Conservation (phyloP, 805 yeast genomes). For the Yamadazyma takamatsuzukensis region DNA sequence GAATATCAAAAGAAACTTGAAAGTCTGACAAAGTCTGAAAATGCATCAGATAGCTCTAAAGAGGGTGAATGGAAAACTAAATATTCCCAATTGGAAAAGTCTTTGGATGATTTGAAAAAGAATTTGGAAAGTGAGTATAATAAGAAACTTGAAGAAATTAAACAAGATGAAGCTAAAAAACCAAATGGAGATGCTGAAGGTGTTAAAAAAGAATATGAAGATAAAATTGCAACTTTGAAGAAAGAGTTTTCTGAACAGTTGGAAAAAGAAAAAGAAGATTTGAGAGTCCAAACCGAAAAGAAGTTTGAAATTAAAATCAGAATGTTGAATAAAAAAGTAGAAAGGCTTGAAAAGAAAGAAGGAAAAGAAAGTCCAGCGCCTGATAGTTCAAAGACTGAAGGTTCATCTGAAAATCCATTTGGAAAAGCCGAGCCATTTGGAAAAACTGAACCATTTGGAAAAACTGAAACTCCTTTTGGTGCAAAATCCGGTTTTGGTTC, state of each 20-base stretch:
- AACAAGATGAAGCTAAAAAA: constrained; percentile 21
- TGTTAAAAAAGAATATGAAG: constrained; percentile 4
- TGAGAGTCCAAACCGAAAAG: constrained; percentile 49
- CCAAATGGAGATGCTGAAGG: constrained; percentile 15
- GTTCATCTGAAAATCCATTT: no score
- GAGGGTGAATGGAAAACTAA: constrained; percentile 11
- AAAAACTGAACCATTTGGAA: no score
- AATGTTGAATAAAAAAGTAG: constrained; percentile 53
- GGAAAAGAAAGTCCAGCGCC: constrained; percentile 3
- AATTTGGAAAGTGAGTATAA: constrained; percentile 18
- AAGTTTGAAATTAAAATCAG: constrained; percentile 57
- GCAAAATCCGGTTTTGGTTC: no score
- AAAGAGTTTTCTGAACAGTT: constrained; percentile 17
- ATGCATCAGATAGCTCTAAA: constrained; percentile 9
- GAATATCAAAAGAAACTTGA: constrained; percentile 9
- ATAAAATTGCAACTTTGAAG: constrained; percentile 18
- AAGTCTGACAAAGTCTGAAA: not conserved
- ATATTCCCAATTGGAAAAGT: constrained; percentile 17
- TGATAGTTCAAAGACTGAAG: constrained; percentile 3
- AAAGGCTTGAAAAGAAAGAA: constrained; percentile 39
- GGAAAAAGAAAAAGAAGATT: constrained; percentile 31
- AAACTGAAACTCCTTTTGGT: no score
- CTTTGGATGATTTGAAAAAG: constrained; percentile 9
- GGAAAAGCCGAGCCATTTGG: constrained; percentile 11
- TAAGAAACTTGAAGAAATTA: constrained; percentile 17